Base-by-base conservation (phyloP, 257 asterid genomes). In the Scutellaria baicalensis region DNA sequence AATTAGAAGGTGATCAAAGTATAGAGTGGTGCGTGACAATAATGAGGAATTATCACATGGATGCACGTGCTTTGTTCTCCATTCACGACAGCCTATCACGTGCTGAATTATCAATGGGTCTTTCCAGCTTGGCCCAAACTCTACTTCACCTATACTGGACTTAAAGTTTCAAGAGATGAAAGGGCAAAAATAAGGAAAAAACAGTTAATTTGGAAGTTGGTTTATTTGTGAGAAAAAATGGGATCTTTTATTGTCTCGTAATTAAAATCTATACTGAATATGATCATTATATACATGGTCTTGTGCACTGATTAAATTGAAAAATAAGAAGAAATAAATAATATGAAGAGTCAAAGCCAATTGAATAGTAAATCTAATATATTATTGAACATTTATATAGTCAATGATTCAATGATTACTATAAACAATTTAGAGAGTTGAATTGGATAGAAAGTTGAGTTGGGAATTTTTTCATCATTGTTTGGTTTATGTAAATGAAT, bases 21-120 rank as follows among this genome's bases (percentile, higher is more conserved):
- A 27, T 27, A 27, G 33, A 27, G 33, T 27, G 33, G 33, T 27
- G 33, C 33, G 2, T 27, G 33, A 5, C 33, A 59, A 33, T 5
- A 13, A 59, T 59, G 68, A 70, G 13, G 59, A 56, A 56, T 13
- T 48, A 4, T 36, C 75, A 70, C 75, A 48, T 70, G 75, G 62
- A 70, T 60, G 69, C 75, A 59, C 69, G 61, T 70, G 75, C 43
- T 36, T 70, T 48, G 18, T 70, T 35, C 14, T 47, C 50, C 60
- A 59, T 35, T 45, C 39, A 58, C 59, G 51, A 56, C 44, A 57
- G 2, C 17, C 27, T 45, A 44, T 58, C 43, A 69, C 68, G 67
- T 69, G 74, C 74, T 14, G 58, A 10, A 42, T 42, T 56, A 57
- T 69, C 13, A 9, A 39, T 66, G 60, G 49, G 3, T 66, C 5